phyloP scores from a whole-genome alignment of 2,329 filamentous ascomycete species.

The Fusarium subglutinans region DNA sequence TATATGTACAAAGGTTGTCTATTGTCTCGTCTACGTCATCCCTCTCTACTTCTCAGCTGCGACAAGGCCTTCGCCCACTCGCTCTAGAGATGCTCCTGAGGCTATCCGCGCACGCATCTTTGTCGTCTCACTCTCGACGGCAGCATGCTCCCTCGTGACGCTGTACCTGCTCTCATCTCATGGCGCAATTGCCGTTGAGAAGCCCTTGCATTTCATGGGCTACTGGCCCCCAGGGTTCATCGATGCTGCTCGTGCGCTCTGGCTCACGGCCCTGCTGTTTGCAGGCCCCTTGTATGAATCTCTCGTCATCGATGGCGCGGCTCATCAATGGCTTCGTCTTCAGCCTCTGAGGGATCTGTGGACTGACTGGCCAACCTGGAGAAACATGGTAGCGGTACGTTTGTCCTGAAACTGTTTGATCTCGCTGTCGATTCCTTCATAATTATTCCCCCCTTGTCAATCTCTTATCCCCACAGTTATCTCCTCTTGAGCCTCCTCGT shows the following conservation, averaged over 20 bases:
- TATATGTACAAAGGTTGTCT: constrained; percentile 63
- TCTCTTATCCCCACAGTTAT: constrained; percentile 29
- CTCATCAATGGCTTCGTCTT: constrained; percentile 70
- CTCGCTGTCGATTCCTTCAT: constrained; percentile 24
- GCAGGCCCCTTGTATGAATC: constrained; percentile 84
- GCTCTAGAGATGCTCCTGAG: constrained; percentile 87
- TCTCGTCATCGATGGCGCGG: constrained; percentile 76
- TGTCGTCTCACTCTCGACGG: constrained; percentile 80
- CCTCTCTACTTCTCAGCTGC: constrained; percentile 87
- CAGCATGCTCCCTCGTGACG: constrained; percentile 72
- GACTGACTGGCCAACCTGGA: constrained; percentile 81
- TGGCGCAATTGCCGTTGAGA: constrained; percentile 57
- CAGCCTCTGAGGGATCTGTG: constrained; percentile 67
- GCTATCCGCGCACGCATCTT: constrained; percentile 89
- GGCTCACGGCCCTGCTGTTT: constrained; percentile 82
- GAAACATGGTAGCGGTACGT: constrained; percentile 85
- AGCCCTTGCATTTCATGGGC: constrained; percentile 74
- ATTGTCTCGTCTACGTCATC: constrained; percentile 88
- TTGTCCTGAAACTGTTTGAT: constrained; percentile 7
- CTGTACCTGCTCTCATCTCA: constrained; percentile 67
- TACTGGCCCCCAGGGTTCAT: constrained; percentile 78
- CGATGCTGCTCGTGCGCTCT: constrained; percentile 71
- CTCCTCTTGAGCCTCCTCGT: constrained; percentile 27
- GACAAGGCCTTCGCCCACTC: constrained; percentile 80
- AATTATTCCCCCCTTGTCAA: constrained; percentile 13